phyloP scores from a whole-genome alignment of 148 eudicot species.

The Cornus controversa region DNA sequence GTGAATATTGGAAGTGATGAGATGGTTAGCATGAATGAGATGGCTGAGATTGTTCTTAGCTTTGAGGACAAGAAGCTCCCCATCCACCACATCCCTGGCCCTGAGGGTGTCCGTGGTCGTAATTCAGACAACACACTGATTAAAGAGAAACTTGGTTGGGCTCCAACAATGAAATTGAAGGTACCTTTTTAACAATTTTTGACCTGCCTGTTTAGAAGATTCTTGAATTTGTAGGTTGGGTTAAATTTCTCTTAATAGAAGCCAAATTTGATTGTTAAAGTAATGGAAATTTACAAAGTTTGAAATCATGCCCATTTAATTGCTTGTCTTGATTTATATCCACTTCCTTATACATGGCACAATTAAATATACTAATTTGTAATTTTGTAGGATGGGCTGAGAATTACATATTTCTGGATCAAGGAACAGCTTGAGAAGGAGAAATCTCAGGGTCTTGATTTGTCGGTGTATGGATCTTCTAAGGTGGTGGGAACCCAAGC shows the following conservation, averaged over 20 bases:
- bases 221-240: background rate
- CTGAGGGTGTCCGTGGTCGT: slow-evolving; percentile 86
- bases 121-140: slow-evolving; percentile 82
- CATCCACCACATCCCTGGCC: slow-evolving; percentile 81
- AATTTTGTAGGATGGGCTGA: background rate
- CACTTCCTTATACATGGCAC: too few species aligned
- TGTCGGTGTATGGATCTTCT: slow-evolving; percentile 44
- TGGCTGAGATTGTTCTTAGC: slow-evolving; percentile 40
- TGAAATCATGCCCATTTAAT: too few species aligned
- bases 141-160: slow-evolving; percentile 86
- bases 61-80: slow-evolving; percentile 69
- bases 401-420: background rate
- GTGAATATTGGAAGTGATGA: slow-evolving; percentile 37
- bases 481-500: slow-evolving; percentile 1
- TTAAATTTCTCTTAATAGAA: too few species aligned
- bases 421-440: slow-evolving; percentile 60
- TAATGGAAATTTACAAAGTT: too few species aligned
- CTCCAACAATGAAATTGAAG: slow-evolving; percentile 77
- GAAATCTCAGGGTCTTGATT: slow-evolving; percentile 51
- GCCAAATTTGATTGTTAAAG: too few species aligned
- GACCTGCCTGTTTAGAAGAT: background rate
- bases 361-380: background rate
- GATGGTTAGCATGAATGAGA: slow-evolving; percentile 76
- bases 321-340: too few species aligned
- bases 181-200: slow-evolving; percentile 23